phyloP scores from a whole-genome alignment of 2,329 filamentous ascomycete genomes.

The Stylonectria norvegica region DNA sequence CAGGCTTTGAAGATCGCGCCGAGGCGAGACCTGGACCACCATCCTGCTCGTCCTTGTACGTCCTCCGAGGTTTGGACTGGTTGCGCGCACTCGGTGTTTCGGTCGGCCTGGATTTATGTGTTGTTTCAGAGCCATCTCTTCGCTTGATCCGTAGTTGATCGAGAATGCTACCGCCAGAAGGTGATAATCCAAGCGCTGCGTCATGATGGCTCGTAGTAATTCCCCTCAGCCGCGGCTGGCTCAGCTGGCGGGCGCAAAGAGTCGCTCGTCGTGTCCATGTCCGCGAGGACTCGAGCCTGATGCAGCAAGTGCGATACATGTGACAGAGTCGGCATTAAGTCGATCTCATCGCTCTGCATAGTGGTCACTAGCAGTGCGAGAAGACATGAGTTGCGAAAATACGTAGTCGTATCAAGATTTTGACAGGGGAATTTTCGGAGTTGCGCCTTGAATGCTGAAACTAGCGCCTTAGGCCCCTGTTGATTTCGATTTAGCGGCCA shows the following conservation, averaged over 20 bases:
- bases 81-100: no score
- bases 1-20: no score
- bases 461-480: conserved; percentile 14
- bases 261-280: conserved; percentile 17
- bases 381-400: no score
- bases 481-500: conserved; percentile 22
- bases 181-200: no score
- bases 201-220: conserved; percentile 11
- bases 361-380: conserved; percentile 12
- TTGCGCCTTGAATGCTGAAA: conserved; percentile 1
- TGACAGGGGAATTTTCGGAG: conserved; percentile 1
- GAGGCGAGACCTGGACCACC: no score
- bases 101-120: no score
- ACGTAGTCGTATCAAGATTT: conserved; percentile 2
- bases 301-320: conserved; percentile 22
- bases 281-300: conserved; percentile 20
- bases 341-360: conserved; percentile 19
- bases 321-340: conserved; percentile 20
- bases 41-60: no score
- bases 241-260: conserved; percentile 13
- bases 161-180: not conserved
- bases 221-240: conserved; percentile 3
- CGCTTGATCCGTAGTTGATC: no score
- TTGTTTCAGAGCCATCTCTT: no score
- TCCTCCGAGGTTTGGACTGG: no score